Base-by-base conservation (phyloP, 2,329 filamentous ascomycete genomes). In the Curvularia sp. region DNA sequence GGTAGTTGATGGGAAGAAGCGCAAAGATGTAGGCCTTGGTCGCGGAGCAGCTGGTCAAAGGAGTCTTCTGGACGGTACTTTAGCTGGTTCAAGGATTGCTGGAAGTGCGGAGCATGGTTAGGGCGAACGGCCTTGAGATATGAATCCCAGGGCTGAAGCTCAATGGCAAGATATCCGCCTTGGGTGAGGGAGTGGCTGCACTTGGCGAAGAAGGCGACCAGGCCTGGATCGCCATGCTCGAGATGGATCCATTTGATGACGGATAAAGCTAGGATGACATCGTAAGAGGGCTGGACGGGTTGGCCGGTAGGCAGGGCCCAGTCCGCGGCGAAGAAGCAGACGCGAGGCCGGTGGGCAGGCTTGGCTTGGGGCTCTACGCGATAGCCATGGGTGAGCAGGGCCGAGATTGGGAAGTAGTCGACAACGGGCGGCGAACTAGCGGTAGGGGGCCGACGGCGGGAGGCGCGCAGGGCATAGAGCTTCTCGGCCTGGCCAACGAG, bases 201-300 rank as follows among this genome's bases (percentile, higher is more conserved):
- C 49, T 74, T 75, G 43, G 49, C 61, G 54, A 77, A 77, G 59
- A 77, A 77, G 7, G 30, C 53, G 31, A 63, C 39, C 58, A 77
- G 57, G 35, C 75, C 75, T 43, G 66, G 58, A 54, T 77, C 75
- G n/a, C 68, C 61, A 56, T 76, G 74, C 58, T 75, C 68, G 30
- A 77, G 67, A 57, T 77, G 76, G 47, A 78, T 74, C 75, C 75
- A 78, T 62, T 77, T 77, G 59, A 77, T 72, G 55, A 78, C 75
- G 54, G 73, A 77, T 62, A 78, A 66, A 22, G 74, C 75, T 62
- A 77, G 70, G 67, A 78, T 75, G 42, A 75, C 67, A 57, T 77
- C 63, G 64, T 72, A 77, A 58, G 69, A 65, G 31, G 66, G 71
- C 39, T 64, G 54, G 41, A 63, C 60, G 33, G 60, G 66, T 61